Percentiles rank a stretch among this genome's conserved stretches.
Evolutionary conservation across 1,284 basidiomycete genomes (phyloP).

Genomic region (Rhodofomes roseus): DNA sequence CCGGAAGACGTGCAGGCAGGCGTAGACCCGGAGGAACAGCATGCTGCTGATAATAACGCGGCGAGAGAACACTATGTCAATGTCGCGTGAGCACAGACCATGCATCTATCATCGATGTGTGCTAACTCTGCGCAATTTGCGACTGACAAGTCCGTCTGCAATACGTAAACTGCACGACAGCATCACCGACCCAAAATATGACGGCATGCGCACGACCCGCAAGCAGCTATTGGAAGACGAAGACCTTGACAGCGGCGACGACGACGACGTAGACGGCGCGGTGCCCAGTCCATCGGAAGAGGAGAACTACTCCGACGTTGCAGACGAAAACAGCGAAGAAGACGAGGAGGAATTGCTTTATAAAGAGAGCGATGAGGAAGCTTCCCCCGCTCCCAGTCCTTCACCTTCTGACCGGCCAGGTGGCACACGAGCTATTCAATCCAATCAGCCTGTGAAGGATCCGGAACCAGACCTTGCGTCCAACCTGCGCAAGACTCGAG

Average conservation of each 20-base stretch:
- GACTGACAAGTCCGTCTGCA: conserved; percentile 53
- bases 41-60: conserved; percentile 26
- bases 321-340: neutral
- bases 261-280: conserved; percentile 30
- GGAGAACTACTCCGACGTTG: conserved; percentile 3
- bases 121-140: conserved; percentile 3
- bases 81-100: conserved; percentile 59
- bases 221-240: conserved; percentile 47
- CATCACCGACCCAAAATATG: conserved; percentile 73
- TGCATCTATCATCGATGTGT: conserved; percentile 10
- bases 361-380: neutral
- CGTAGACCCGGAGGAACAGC: conserved; percentile 17
- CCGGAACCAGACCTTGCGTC: conserved; percentile 41
- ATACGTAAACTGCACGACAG: conserved; percentile 62
- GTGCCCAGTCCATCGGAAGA: conserved; percentile 12
- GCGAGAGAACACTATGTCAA: conserved; percentile 78
- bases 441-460: conserved; percentile 2
- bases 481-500: conserved; percentile 53
- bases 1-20: conserved; percentile 56
- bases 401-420: conserved; percentile 3
- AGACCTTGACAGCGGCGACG: conserved; percentile 34
- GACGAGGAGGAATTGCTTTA: neutral
- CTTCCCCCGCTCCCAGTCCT: neutral
- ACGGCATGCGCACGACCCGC: conserved; percentile 61
- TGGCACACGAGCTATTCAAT: neutral